Base-by-base conservation (phyloP, 768 basidiomycete species). In the Tricholomella constricta region DNA sequence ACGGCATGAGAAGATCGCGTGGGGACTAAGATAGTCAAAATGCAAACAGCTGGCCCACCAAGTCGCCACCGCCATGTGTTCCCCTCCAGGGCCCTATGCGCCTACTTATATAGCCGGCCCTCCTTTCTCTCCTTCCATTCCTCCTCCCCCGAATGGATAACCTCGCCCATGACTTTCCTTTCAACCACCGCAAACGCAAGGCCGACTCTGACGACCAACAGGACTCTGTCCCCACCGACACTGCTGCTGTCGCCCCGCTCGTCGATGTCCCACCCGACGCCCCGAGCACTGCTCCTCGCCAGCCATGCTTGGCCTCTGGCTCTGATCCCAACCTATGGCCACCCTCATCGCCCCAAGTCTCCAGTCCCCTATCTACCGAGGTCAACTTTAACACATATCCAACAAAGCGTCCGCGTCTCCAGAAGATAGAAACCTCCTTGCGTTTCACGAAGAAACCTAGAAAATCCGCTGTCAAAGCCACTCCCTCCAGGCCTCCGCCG, bases 151-250 rank as follows among this genome's bases (percentile, higher is more conserved):
- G 45, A 56, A 87, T 88, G 84, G 83, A 86, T 73, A 78, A 84
- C 76, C 76, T 83, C 58, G 76, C 80, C 61, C 80, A 84, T 56
- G 73, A 77, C 50, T 68, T 72, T 59, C 78, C 78, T 54, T 61
- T 77, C 26, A 71, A 78, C 77, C 75, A 77, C 65, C 78, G 83
- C 65, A 89, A 89, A 70, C 83, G 88, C 60, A 89, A 90, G 71
- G 79, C 84, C 0, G 80, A 80, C 65, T 48, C 65, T 25, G 83
- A 87, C 62, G 78, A 80, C 63, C 48, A 55, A 26, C 66, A 67
- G 26, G 70, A 76, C 40, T 29, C 63, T 14, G 32, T 59, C 12
- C 23, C 65, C 5, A 15, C 61, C 7, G 64, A 69, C 43, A 65
- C 76, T 54, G 66, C 66, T 47, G 74, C 72, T 57, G 63, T 71